These are phyloP conservation scores for Capsicum baccatum DNA, from an alignment of 257 asterid genomes.

Conservation along the genomic window DNA sequence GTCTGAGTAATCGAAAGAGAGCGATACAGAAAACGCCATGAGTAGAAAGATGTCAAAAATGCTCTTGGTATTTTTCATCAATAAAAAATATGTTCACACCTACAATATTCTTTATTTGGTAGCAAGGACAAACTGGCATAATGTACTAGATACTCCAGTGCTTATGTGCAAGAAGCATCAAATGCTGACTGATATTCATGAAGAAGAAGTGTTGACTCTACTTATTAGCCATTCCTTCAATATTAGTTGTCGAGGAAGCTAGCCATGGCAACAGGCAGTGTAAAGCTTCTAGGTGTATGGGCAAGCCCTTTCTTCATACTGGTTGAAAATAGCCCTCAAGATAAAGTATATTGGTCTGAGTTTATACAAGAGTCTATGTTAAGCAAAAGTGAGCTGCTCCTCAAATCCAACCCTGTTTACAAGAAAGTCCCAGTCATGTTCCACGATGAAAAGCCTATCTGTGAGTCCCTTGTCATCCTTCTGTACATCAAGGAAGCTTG, in stretches of 20 bases:
- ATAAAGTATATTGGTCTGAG: constrained; percentile 37
- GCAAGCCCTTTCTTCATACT: constrained; percentile 33
- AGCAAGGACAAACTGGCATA: not conserved
- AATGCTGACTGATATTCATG: not conserved
- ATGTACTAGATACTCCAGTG: not conserved
- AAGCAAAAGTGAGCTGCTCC: constrained; percentile 46
- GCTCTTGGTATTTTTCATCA: not conserved
- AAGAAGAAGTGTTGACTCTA: not conserved
- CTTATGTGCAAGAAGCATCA: not conserved
- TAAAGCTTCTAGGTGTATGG: constrained; percentile 34
- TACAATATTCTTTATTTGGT: not conserved
- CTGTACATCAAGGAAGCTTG: constrained; percentile 49
- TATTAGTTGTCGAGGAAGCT: not conserved
- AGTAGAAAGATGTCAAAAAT: not conserved
- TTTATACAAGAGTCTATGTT: constrained; percentile 24
- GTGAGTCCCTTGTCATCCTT: constrained; percentile 44
- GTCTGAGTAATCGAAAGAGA: not conserved
- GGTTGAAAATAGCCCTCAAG: constrained; percentile 43
- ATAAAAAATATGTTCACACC: not conserved
- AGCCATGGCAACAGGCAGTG: not conserved
- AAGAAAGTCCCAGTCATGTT: constrained; percentile 47
- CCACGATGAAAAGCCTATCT: constrained; percentile 37
- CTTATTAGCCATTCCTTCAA: not conserved
- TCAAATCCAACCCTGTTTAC: constrained; percentile 45
- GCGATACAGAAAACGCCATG: not conserved